Percentiles rank a stretch among this genome's conserved stretches.
These are phyloP conservation scores for Bondarzewia mesenterica DNA, from an alignment of 1,284 basidiomycete species.

Conservation along the genomic window DNA sequence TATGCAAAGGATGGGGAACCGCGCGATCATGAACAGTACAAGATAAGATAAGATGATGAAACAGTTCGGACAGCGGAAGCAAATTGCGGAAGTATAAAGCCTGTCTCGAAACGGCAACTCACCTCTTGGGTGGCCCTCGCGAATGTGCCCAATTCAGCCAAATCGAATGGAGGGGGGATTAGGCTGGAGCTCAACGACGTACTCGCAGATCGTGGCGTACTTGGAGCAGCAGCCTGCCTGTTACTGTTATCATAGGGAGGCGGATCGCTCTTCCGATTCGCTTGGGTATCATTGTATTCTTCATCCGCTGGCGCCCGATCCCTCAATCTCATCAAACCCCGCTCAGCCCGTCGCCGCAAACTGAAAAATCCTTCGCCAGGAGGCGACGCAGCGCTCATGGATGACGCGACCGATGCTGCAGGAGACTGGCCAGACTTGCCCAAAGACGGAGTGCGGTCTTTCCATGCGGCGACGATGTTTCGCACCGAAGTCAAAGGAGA, in stretches of 20 bases:
- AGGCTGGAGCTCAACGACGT: conserved; percentile 23
- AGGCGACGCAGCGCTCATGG: conserved; percentile 19
- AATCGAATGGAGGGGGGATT: conserved; percentile 36
- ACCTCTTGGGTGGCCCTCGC: conserved; percentile 36
- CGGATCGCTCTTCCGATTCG: conserved; percentile 10
- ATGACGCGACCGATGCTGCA: conserved; percentile 21
- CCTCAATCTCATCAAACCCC: conserved; percentile 32
- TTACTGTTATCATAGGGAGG: conserved; percentile 7
- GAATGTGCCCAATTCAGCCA: conserved; percentile 37
- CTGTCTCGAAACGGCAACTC: conserved; percentile 16
- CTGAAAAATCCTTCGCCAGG: conserved; percentile 51
- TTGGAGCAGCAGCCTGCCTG: conserved; percentile 5
- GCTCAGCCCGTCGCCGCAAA: conserved; percentile 48
- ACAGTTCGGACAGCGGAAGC: no score
- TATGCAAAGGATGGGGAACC: neutral
- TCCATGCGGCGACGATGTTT: conserved; percentile 77
- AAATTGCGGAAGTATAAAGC: neutral
- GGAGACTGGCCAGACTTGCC: conserved; percentile 23
- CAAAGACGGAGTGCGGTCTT: conserved; percentile 47
- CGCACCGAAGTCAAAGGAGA: conserved; percentile 66
- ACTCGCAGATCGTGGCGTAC: conserved; percentile 19
- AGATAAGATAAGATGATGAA: conserved; percentile 11
- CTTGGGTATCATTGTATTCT: conserved; percentile 1
- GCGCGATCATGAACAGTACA: neutral
- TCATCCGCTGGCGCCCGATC: conserved; percentile 20